These are phyloP conservation scores for Seminavis robusta DNA, from an alignment of 108 stramenopile species.

Conservation along the genomic window DNA sequence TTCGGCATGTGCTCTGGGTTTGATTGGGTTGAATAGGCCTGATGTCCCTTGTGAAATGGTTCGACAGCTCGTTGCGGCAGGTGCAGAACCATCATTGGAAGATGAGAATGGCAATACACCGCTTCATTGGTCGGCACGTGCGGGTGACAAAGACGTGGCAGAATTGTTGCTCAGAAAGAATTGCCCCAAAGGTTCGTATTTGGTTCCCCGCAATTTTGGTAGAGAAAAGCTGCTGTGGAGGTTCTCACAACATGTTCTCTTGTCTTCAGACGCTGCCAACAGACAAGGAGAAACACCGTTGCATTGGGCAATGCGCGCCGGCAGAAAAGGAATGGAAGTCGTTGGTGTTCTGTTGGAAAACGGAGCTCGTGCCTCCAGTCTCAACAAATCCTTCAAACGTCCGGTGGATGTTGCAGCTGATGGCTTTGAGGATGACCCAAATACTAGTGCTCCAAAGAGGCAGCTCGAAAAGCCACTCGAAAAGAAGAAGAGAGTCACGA, in stretches of 20 bases:
- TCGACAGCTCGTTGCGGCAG: conserved; percentile 45
- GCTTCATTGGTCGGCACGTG: conserved; percentile 82
- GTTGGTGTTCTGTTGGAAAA: conserved; percentile 63
- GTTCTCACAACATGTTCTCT: no score
- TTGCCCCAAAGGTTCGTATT: conserved; percentile 36
- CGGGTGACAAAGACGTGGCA: conserved; percentile 61
- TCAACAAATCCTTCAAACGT: conserved; percentile 61
- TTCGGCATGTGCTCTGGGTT: conserved; percentile 53
- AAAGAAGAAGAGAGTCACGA: conserved; percentile 20
- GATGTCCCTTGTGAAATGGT: conserved; percentile 38
- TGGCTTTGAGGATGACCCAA: conserved; percentile 53
- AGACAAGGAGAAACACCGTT: conserved; percentile 77
- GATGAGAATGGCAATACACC: conserved; percentile 75
- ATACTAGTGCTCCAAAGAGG: not conserved
- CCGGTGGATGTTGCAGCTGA: conserved; percentile 85
- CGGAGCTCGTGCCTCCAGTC: conserved; percentile 59
- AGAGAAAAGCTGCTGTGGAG: no score
- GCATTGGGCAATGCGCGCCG: conserved; percentile 85
- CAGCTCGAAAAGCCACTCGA: not conserved
- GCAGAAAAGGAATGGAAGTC: conserved; percentile 42
- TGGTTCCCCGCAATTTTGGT: not conserved
- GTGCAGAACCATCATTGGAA: conserved; percentile 46
- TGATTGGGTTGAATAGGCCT: conserved; percentile 43
- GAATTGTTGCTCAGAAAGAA: conserved; percentile 58
- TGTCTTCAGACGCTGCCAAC: conserved; percentile 73